Conservation (phyloP, 352 stramenopile genomes). For the Elongisporangium undulatum region DNA sequence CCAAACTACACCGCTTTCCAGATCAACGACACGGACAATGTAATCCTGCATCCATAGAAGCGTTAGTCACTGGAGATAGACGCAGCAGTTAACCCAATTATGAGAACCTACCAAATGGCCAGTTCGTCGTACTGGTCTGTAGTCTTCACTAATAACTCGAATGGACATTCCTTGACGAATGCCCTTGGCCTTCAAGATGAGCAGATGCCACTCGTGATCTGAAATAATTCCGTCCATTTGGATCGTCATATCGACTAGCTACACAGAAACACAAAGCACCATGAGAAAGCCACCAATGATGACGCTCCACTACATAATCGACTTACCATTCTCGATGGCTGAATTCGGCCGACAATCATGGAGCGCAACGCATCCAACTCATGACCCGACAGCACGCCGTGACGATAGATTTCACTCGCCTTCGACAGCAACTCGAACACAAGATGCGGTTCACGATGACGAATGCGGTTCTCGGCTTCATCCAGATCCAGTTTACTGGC, state of each 20-base stretch:
- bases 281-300: conserved; percentile 1
- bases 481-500: conserved; percentile 76
- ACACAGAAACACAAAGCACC: conserved; percentile 4
- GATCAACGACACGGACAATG: conserved; percentile 78
- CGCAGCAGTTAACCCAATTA: background rate
- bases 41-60: conserved; percentile 51
- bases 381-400: conserved; percentile 73
- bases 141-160: conserved; percentile 69
- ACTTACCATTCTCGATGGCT: conserved; percentile 78
- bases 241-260: conserved; percentile 82
- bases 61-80: background rate
- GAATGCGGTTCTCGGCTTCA: conserved; percentile 80
- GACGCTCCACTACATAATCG: background rate
- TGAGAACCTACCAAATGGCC: conserved; percentile 57
- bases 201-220: conserved; percentile 82
- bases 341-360: conserved; percentile 76
- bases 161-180: conserved; percentile 80
- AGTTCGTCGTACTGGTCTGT: conserved; percentile 37
- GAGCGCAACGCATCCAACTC: conserved; percentile 73
- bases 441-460: conserved; percentile 74
- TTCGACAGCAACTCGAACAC: conserved; percentile 81
- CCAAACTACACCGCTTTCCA: conserved; percentile 84
- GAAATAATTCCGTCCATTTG: conserved; percentile 85
- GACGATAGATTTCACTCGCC: conserved; percentile 80
- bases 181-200: conserved; percentile 80